Percentiles rank a stretch among this genome's conserved stretches.
These are phyloP conservation scores for Diplocarpon mali DNA, from an alignment of 2,329 filamentous ascomycete genomes.

Conservation along the genomic window DNA sequence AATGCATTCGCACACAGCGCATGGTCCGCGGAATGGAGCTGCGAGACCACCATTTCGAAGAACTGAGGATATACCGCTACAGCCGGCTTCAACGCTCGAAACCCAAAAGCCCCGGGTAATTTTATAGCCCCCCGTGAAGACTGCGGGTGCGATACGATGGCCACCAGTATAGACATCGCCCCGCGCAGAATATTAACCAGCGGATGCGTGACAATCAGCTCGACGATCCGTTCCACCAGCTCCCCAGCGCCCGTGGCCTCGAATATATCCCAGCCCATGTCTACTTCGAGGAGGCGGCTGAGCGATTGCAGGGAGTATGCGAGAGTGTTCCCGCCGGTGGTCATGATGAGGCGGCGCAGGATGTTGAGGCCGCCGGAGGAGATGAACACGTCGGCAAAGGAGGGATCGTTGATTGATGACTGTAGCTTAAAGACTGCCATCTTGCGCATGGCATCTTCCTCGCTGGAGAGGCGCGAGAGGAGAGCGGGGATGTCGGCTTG, in stretches of 20 bases:
- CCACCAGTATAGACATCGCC: constrained; percentile 92
- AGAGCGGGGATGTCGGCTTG: constrained; percentile 57
- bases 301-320: constrained; percentile 90
- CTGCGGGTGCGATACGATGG: constrained; percentile 80
- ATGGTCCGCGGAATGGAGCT: constrained; percentile 89
- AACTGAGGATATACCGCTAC: constrained; percentile 89
- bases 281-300: constrained; percentile 78
- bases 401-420: constrained; percentile 85
- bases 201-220: constrained; percentile 88
- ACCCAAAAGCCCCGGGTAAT: constrained; percentile 61
- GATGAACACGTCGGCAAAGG: constrained; percentile 95
- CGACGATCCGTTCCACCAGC: constrained; percentile 67
- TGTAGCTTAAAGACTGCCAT: constrained; percentile 99
- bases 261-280: constrained; percentile 94
- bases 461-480: constrained; percentile 51
- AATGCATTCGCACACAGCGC: constrained; percentile 90
- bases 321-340: constrained; percentile 81
- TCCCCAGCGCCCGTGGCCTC: constrained; percentile 51
- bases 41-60: constrained; percentile 83
- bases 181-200: constrained; percentile 95
- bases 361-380: constrained; percentile 74
- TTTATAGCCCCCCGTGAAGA: constrained; percentile 35
- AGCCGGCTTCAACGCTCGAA: constrained; percentile 82
- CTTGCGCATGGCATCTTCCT: constrained; percentile 86
- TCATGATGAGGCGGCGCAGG: constrained; percentile 72